Base-by-base conservation (phyloP, 345 rosid genomes). In the Hibiscus mutabilis region DNA sequence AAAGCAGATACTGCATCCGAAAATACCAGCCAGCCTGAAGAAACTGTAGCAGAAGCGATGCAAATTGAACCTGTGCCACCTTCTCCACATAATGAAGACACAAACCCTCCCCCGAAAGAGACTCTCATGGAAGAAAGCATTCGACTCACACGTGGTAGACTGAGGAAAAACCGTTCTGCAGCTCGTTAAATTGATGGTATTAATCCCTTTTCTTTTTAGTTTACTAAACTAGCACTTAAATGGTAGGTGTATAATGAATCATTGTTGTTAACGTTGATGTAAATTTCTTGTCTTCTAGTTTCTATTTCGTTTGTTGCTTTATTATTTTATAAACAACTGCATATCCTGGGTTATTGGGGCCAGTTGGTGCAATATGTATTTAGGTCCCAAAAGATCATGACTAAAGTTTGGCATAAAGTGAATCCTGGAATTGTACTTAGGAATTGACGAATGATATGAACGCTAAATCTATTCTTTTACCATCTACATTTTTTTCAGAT, bases 151-250 rank as follows among this genome's bases (percentile, higher is more conserved):
- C 87, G 86, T 33, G 78, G 58, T 59, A 84, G 74, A 68, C 70
- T 79, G 79, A 87, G 81, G 84, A 91, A 79, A 86, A 72, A 80
- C 72, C 89, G 87, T 24, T 77, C 91, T 15, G 71, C 70, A n/a
- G 67, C 16, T 73, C 81, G 75, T 46, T 86, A 79, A 61, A 70
- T 76, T 70, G 53, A 21, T 33, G 57, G 8, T 55, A 24, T 65
- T 27, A 49, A 11, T 10, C 53, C 18, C 18, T 11, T 60, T 27
- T 6, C 65, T 59, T 70, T 73, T 78, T 75, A 60, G 68, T 44
- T 66, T 60, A 66, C 75, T 5, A 29, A 78, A 76, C 79, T 68
- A 70, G 79, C 62, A 65, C 71, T 68, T 70, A 62, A 60, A 78
- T 37, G 69, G 47, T 65, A 60, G 82, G 75, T 73, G 80, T 73